Evolutionary conservation across 2,329 filamentous ascomycete species (phyloP).

Genomic region (Geosmithia putterillii): DNA sequence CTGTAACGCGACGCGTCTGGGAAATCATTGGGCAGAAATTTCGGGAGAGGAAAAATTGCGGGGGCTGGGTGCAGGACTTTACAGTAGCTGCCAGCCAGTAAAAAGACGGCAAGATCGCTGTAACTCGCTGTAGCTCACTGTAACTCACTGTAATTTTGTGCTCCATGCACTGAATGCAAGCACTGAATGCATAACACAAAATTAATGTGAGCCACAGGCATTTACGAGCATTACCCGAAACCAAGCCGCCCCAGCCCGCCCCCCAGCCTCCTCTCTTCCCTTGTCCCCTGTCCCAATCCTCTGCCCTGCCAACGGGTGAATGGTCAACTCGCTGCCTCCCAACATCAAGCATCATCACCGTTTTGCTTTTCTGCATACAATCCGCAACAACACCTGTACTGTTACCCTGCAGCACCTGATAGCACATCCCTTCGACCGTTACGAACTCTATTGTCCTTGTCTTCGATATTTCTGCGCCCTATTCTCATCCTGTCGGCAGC

Average conservation of each 20-base stretch:
- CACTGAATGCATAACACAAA: background rate
- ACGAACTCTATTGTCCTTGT: background rate
- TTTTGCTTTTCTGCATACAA: background rate
- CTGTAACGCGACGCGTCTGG: background rate
- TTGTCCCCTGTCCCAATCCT: no score
- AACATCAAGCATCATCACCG: slow-evolving; percentile 1
- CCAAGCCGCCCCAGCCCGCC: background rate
- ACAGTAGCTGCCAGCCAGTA: background rate
- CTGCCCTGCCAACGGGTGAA: background rate
- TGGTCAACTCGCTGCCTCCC: background rate
- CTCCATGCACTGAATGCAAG: background rate
- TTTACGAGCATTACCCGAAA: background rate
- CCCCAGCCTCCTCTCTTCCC: slow-evolving; percentile 1
- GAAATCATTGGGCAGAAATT: background rate
- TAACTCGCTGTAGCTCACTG: no score
- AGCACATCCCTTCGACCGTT: background rate
- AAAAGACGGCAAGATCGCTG: no score
- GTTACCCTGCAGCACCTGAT: background rate
- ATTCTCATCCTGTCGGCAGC: background rate
- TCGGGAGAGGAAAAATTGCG: background rate
- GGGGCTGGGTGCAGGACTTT: background rate
- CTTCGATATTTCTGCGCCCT: background rate
- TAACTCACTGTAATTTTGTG: background rate
- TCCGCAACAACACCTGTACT: background rate
- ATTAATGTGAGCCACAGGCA: background rate